Percentiles rank a stretch among this genome's conserved stretches.
Evolutionary conservation across 495 filamentous ascomycete genomes (phyloP).

Genomic region (Podospora conica): DNA sequence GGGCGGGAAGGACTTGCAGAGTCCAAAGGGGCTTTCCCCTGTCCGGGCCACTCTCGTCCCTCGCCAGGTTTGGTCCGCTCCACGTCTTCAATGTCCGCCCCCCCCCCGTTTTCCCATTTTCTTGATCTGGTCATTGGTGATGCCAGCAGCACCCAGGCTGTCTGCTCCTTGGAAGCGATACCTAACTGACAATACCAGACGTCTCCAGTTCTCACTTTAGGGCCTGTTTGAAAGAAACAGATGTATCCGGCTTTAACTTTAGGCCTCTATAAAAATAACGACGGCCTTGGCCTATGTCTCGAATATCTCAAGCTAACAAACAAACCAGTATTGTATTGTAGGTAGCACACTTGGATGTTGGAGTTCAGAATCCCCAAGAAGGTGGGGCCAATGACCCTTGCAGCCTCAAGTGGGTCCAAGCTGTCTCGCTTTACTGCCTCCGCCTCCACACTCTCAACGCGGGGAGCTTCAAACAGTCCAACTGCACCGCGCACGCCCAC

Average conservation of each 20-base stretch:
- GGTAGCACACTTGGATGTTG: too few species aligned
- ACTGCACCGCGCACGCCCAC: neutral
- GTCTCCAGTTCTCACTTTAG: too few species aligned
- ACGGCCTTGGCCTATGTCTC: too few species aligned
- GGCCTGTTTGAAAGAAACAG: too few species aligned
- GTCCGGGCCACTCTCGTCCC: slow-evolving; percentile 88
- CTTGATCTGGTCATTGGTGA: slow-evolving; percentile 67
- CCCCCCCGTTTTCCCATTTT: slow-evolving; percentile 70
- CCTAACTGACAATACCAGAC: too few species aligned
- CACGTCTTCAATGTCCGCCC: slow-evolving; percentile 62
- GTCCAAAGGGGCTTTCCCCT: slow-evolving; percentile 15
- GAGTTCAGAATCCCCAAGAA: neutral
- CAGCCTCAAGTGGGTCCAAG: neutral
- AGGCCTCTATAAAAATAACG: too few species aligned
- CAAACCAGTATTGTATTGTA: too few species aligned
- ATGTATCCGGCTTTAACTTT: too few species aligned
- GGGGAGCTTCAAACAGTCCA: neutral
- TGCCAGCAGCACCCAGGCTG: slow-evolving; percentile 68
- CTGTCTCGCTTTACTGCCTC: neutral
- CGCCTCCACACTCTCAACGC: neutral
- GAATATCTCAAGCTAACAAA: too few species aligned
- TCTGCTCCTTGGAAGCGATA: slow-evolving; percentile 77
- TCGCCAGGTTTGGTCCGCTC: slow-evolving; percentile 74
- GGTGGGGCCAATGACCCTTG: neutral
- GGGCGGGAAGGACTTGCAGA: too few species aligned